Evolutionary conservation across 78 protist species (phyloP).

Genomic region (Pelomyxa schiedti): DNA sequence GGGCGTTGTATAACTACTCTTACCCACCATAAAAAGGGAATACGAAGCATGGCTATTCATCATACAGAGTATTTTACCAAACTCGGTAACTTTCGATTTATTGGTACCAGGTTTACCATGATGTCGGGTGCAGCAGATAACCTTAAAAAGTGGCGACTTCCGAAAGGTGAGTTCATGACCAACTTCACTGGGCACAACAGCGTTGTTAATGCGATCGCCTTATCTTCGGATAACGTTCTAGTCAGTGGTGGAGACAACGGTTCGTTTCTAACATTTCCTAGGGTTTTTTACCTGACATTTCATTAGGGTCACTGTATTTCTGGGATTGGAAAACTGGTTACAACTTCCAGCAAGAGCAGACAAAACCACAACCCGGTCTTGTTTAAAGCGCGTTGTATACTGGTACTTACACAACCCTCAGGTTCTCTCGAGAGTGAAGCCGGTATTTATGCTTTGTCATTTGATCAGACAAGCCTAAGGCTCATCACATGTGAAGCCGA

Average conservation of each 20-base stretch:
- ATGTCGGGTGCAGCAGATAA: constrained; percentile 85
- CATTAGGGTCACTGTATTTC: no score
- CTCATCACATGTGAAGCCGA: constrained; percentile 93
- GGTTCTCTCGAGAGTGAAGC: constrained; percentile 56
- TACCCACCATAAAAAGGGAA: constrained; percentile 95
- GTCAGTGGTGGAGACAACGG: constrained; percentile 87
- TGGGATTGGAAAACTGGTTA: constrained; percentile 94
- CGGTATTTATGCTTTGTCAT: constrained; percentile 69
- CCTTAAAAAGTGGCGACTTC: constrained; percentile 90
- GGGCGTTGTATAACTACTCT: constrained; percentile 49
- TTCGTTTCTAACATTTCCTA: no score
- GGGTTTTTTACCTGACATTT: no score
- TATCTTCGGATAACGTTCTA: constrained; percentile 72
- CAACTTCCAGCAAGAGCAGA: constrained; percentile 65
- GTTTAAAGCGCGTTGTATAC: constrained; percentile 28
- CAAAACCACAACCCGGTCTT: constrained; percentile 79
- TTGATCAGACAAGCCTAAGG: constrained; percentile 87
- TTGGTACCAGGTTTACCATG: constrained; percentile 67
- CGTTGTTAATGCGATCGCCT: constrained; percentile 71
- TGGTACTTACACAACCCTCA: background rate
- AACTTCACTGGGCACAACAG: constrained; percentile 80
- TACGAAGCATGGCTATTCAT: constrained; percentile 73
- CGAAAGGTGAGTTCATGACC: constrained; percentile 82
- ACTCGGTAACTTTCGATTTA: constrained; percentile 66
- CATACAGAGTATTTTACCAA: constrained; percentile 68